Evolutionary conservation across 306 rosid genomes (phyloP).

Genomic region (Cyclanthera cordifolia): DNA sequence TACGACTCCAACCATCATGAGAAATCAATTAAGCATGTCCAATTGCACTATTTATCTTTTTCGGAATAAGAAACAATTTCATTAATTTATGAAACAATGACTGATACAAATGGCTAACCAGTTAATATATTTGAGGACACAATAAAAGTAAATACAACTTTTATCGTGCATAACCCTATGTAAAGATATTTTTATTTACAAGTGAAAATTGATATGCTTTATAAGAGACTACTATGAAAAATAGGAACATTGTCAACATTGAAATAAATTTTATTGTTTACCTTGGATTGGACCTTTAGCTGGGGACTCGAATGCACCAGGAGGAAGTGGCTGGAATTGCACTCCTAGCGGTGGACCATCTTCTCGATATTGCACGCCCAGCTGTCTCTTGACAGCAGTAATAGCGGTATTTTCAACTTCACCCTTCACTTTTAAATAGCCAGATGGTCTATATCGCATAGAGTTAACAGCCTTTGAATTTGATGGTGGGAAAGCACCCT

Average conservation of each 20-base stretch:
- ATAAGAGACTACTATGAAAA: background rate
- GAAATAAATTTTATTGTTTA: background rate
- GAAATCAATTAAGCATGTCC: background rate
- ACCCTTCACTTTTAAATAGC: slow-evolving; percentile 89
- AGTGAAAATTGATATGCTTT: background rate
- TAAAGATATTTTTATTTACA: background rate
- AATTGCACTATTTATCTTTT: background rate
- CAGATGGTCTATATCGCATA: slow-evolving; percentile 71
- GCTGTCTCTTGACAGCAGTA: slow-evolving; percentile 86
- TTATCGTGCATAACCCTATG: background rate
- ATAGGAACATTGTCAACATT: background rate
- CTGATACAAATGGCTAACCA: background rate
- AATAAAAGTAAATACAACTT: background rate
- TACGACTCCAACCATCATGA: background rate
- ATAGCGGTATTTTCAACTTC: slow-evolving; percentile 95
- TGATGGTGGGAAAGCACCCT: slow-evolving; percentile 44
- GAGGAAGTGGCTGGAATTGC: slow-evolving; percentile 82
- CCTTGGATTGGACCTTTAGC: slow-evolving; percentile 35
- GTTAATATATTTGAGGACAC: background rate
- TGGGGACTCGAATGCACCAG: slow-evolving; percentile 79
- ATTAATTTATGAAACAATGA: no score
- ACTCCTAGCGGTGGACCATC: slow-evolving; percentile 86
- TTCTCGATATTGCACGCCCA: slow-evolving; percentile 58
- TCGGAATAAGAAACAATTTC: no score
- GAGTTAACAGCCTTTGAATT: slow-evolving; percentile 38